Base-by-base conservation (phyloP, 192 early-diverging fungal genomes). In the Coemansia sp. region DNA sequence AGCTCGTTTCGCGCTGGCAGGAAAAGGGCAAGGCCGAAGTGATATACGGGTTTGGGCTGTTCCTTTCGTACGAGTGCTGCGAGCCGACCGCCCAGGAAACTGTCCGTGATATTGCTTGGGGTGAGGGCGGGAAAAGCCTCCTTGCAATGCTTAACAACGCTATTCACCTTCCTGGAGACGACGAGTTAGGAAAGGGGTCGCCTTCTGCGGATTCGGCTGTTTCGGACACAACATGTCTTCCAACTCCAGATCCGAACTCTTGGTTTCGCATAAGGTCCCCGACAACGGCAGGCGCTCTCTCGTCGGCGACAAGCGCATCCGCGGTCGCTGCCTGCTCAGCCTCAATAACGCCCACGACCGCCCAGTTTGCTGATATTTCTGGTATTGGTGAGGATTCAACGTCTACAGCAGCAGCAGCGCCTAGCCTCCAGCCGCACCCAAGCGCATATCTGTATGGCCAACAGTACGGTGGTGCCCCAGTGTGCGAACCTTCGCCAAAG, bases 51-150 rank as follows among this genome's bases (percentile, higher is more conserved):
- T 82, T 77, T 74, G 80, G 80, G 4, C 68, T 82, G 46, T 82
- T 82, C 23, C 71, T 82, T n/a, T 82, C 80, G 2, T 66, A 74
- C 57, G 80, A 82, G 62, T 82, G 80, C 80, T 82, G 80, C 62
- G 80, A 82, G 51, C 59, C 75, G 0, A 66, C 45, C 30, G 71
- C 75, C 15, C 80, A 77, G 63, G 80, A 82, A 21, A 72, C 80
- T 15, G 80, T 82, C 30, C 74, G 80, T 53, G 80, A 82, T 43
- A 69, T 82, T 49, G 80, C 80, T 38, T 82, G 80, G 80, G 80
- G 80, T n/a, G 80, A 82, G 62, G 80, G 80, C 52, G 80, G 80
- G 30, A 68, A 66, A 34, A 82, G 70, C 52, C 71, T 82, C 2
- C 62, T 82, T 26, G 58, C 71, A 36, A 68, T 82, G 60, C 71